phyloP scores from a whole-genome alignment of 164 flowering plant species.

The Platanus orientalis region DNA sequence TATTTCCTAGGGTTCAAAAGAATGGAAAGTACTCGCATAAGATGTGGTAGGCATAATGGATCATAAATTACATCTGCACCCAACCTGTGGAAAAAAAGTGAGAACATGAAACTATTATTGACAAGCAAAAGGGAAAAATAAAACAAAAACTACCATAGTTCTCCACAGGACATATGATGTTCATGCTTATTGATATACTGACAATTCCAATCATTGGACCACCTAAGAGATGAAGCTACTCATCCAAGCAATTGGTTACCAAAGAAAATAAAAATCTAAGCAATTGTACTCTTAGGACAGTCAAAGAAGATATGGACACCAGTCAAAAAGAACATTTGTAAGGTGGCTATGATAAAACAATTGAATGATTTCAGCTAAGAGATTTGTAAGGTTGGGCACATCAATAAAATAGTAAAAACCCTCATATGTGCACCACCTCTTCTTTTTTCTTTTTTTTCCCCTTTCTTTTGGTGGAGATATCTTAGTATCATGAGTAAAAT shows the following conservation, averaged over 20 bases:
- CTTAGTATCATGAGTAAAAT: too few relatives aligned
- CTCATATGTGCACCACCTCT: not conserved
- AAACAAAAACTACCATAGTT: not conserved
- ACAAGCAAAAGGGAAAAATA: not conserved
- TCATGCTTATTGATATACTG: too few relatives aligned
- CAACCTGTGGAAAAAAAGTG: slow-evolving; percentile 42
- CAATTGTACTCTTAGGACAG: not conserved
- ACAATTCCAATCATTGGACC: not conserved
- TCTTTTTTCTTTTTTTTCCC: too few relatives aligned
- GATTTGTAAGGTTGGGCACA: not conserved
- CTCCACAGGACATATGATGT: not conserved
- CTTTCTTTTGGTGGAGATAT: too few relatives aligned
- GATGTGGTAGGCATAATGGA: slow-evolving; percentile 78
- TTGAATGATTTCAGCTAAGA: not conserved
- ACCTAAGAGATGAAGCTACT: not conserved
- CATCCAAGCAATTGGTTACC: not conserved
- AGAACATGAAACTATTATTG: not conserved
- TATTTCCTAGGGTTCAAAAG: slow-evolving; percentile 32
- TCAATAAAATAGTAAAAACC: not conserved
- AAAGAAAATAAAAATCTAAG: too few relatives aligned
- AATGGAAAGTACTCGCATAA: slow-evolving; percentile 52
- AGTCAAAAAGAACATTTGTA: not conserved
- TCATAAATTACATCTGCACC: slow-evolving; percentile 96
- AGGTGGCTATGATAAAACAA: not conserved
- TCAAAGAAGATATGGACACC: not conserved